Base-by-base conservation (phyloP, 257 asterid genomes). In the Plantago major region DNA sequence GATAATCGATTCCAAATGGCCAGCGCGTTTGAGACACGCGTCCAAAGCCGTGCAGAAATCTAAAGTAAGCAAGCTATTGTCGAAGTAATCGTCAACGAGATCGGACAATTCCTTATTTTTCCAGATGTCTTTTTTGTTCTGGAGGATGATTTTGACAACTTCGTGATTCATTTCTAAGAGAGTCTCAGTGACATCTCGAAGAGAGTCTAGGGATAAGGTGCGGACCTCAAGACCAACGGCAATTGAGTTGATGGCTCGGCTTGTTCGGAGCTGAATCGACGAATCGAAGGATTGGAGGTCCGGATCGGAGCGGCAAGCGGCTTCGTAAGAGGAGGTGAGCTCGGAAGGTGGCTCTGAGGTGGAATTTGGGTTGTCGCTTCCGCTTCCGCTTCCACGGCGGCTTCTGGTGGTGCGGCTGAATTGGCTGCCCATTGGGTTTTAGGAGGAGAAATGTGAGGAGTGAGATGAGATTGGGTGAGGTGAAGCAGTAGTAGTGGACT, bases 71-170 rank as follows among this genome's bases (percentile, higher is more conserved):
- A 84, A 85, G 59, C 98, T 92, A 73, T 73, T 84, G 7, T 78
- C 81, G 71, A 92, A 87, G 75, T 92, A 92, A 64, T 86, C 95
- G 54, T 92, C 80, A 58, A 92, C 98, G 62, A 92, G 81, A 68
- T 84, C 93, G 45, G 77, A 84, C 3, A 92, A 52, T 12, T 89
- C 86, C 5, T 66, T 66, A 19, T 82, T 76, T 42, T 86, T 84
- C 98, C 95, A 92, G 10, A 89, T 68, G 61, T 89, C 97, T 38
- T 64, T 73, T 46, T 87, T 79, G 73, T 79, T 75, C 30, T 74
- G 68, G 16, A 92, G 84, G 17, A 92, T 84, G 65, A 92, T 71
- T 59, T 64, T 64, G 16, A 89, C 93, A 40, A 84, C 95, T 8
- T 83, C 90, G 10, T 92, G 88, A 59, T 88, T 81, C 95, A 75